These are phyloP conservation scores for Lepidopterella palustris DNA, from an alignment of 495 filamentous ascomycete species.

Conservation along the genomic window DNA sequence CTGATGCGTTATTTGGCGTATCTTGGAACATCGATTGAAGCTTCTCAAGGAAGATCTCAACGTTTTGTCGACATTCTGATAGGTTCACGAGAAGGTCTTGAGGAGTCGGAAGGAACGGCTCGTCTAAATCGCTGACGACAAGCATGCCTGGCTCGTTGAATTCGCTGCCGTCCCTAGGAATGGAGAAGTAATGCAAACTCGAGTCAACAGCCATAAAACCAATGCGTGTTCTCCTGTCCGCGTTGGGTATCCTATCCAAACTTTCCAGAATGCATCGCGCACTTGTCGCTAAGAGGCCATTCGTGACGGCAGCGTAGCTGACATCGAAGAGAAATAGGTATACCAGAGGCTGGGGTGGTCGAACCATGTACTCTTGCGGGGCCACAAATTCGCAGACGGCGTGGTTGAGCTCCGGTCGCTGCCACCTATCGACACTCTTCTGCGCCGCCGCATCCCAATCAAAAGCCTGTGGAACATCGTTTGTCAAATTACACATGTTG, in stretches of 20 bases:
- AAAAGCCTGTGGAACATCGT: conserved; percentile 96
- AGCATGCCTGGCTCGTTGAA: conserved; percentile 81
- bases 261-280: conserved; percentile 93
- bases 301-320: conserved; percentile 84
- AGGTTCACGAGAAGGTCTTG: conserved; percentile 88
- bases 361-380: conserved; percentile 98
- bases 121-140: conserved; percentile 91
- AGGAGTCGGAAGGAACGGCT: conserved; percentile 93
- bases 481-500: conserved; percentile 99
- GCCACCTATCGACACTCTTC: conserved; percentile 82
- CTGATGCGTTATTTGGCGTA: conserved; percentile 76
- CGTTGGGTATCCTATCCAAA: conserved; percentile 93
- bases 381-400: conserved; percentile 94
- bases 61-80: conserved; percentile 79
- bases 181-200: conserved; percentile 89
- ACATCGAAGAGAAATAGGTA: conserved; percentile 98
- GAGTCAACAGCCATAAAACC: conserved; percentile 96
- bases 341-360: conserved; percentile 93
- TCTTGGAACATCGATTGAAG: conserved; percentile 95
- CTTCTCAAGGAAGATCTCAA: conserved; percentile 85
- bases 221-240: conserved; percentile 82
- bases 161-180: conserved; percentile 80
- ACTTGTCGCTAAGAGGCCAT: conserved; percentile 87
- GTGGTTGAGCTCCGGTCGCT: conserved; percentile 86
- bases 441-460: conserved; percentile 93